phyloP scores from a whole-genome alignment of 1,284 basidiomycete genomes.

The Leccinum subfulvum region DNA sequence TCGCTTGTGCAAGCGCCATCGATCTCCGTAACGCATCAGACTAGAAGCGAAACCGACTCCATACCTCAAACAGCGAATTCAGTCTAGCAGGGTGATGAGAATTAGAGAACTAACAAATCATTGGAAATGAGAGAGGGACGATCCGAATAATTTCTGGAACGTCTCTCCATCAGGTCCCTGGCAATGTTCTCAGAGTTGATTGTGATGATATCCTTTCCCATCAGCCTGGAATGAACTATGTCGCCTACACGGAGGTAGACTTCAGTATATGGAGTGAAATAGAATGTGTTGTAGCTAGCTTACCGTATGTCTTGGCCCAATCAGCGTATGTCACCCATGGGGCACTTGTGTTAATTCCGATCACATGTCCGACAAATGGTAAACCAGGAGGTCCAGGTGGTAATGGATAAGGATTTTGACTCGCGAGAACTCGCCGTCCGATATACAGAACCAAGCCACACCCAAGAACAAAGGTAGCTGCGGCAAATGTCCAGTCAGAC shows the following conservation, averaged over 20 bases:
- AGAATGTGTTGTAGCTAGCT: neutral
- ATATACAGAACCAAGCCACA: neutral
- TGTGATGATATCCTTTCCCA: constrained; percentile 20
- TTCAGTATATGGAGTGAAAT: neutral
- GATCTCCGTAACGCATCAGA: neutral
- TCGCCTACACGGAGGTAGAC: constrained; percentile 15
- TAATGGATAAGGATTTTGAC: neutral
- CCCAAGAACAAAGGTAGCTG: neutral
- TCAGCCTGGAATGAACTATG: constrained; percentile 11
- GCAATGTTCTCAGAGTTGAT: constrained; percentile 22
- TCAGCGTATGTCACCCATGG: neutral
- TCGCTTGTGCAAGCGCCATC: neutral
- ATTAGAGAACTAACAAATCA: neutral
- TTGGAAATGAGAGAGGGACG: neutral
- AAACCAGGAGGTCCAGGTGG: neutral
- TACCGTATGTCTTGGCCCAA: neutral
- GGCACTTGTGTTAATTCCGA: neutral
- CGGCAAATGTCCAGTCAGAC: neutral
- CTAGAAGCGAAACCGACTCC: constrained; percentile 7
- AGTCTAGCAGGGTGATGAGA: neutral
- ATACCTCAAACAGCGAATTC: neutral
- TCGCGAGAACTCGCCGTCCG: neutral
- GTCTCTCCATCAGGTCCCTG: constrained; percentile 15
- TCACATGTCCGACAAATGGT: neutral
- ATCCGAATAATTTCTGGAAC: constrained; percentile 7